Evolutionary conservation across 352 stramenopile genomes (phyloP), one percentile per base, ranked within the genome.

Genomic region (Globisporangium alternatum): DNA sequence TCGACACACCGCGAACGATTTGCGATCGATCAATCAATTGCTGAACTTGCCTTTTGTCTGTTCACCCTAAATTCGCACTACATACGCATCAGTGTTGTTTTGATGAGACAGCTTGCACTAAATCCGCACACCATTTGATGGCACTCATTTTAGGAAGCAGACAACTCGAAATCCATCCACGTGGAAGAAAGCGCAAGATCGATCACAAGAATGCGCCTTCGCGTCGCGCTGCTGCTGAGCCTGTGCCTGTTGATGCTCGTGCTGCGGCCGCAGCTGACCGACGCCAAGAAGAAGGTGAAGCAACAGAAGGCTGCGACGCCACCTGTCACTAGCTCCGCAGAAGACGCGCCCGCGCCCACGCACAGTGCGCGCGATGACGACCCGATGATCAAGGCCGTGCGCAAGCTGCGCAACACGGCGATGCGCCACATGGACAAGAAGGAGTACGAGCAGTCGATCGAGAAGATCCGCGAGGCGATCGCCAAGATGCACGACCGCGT

Each of bases 381-480:
- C 62, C 84, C 86, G 1, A 74, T 74, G 13, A 84, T 93, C 72
- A 69, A 80, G 54, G 61, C 78, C n/a, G 75, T 93, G 45, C 84
- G 84, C 28, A 72, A 72, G 0, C 70, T 93, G 51, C 84, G 86
- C 37, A 93, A 95, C 71, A 56, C 76, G 2, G 86, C 84, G 13
- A 89, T 93, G 78, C 82, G 81, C 51, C 72, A 77, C 35, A 95
- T 91, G 65, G 86, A 95, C 71, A 70, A 70, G 37, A 75, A 73
- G 21, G 62, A 78, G 48, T 91, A 86, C 60, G 47, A 71, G 22
- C 57, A 63, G 19, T 62, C 81, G 31, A 88, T 91, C 35, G 70
- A 77, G 17, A 87, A 85, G 57, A 69, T 93, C n/a, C 83, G 86
- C 10, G 69, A 75, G 21, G 84, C 86, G 13, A 81, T 95, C 22